Base-by-base conservation (phyloP, 1,139 yeast species). In the Zygosaccharomyces sapae region DNA sequence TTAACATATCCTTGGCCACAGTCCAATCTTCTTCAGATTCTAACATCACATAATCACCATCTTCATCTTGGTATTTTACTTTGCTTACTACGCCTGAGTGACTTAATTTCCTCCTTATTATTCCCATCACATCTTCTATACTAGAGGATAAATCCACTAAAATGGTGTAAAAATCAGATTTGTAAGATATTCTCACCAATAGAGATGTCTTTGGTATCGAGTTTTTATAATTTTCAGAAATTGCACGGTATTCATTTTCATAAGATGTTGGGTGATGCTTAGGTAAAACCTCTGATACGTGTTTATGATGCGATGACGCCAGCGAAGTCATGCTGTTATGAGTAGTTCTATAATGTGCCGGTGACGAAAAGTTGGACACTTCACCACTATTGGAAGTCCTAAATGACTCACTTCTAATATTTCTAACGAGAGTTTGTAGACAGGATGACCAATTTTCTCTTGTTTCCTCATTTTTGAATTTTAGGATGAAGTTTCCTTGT, bases 31-130 rank as follows among this genome's bases (percentile, higher is more conserved):
- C 97, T 54, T 85, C 86, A 37, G 90, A 80, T 59, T 83, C 88
- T 70, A 92, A 80, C 45, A 86, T 82, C 42, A 92, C 95, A 65
- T 81, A 85, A 65, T 92, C 98, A 16, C 95, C 97, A 65, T 92
- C 98, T 66, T 92, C 98, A 68, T 92, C 98, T 64, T 82, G 82
- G 62, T 89, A 92, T 65, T 84, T 84, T 53, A 92, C 74, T 59
- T 83, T 74, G 41, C 67, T 63, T 8, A 63, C 52, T 9, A 67
- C 68, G 18, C 70, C 72, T 16, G 73, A 50, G 61, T 70, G 68
- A 66, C 72, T 64, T 33, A 71, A 52, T 50, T 71, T 72, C 43
- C 61, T 68, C 44, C 64, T 67, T 33, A 72, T 59, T 43, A 62
- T 58, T 6, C 51, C 56, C 20, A 69, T 50, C 22, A 71, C 58